Evolutionary conservation across 345 rosid genomes (phyloP), one percentile per base, ranked within the genome.

Genomic region (Mercurialis annua): DNA sequence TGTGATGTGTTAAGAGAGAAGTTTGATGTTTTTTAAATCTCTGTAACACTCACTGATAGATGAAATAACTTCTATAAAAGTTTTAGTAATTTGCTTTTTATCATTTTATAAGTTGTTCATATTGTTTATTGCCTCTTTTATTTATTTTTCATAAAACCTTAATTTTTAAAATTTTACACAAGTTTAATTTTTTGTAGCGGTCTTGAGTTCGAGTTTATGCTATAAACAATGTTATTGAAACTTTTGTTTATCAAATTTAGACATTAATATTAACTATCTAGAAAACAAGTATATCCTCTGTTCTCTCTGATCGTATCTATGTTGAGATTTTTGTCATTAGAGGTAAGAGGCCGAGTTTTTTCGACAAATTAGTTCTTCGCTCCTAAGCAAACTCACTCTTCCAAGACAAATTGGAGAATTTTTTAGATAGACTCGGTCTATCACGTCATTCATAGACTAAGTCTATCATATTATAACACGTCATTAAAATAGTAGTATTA

Each of bases 1-100:
- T 31, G 40, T 55, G 53, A 21, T 57, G 73, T 57, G 73, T 69
- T 66, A 30, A 23, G 65, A 48, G 68, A 48, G n/a, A 46, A n/a
- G n/a, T n/a, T 55, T 40, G 6, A 52, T 66, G 68, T 72, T 58
- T 72, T 58, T 66, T 56, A 50, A 46, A 50, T 64, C 71, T 60
- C 78, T 60, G 66, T 36, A 63, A 69, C 69, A 57, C 64, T 60
- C 59, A 52, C 50, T 26, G 36, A 64, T 74, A 71, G 77, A 73
- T 64, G 51, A 40, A 52, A 68, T 64, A 64, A 64, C 30, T 31
- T 31, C 56, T 18, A 48, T 23, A 48, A 33, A 64, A 75, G 68
- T 10, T 15, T 20, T 34, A 34, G 55, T 51, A 30, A 54, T 44
- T 59, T 61, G 68, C 66, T 60, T 20, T n/a, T 55, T 62, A 21